Base-by-base conservation (phyloP, 1,139 yeast genomes). In the Meyerozyma carpophila region DNA sequence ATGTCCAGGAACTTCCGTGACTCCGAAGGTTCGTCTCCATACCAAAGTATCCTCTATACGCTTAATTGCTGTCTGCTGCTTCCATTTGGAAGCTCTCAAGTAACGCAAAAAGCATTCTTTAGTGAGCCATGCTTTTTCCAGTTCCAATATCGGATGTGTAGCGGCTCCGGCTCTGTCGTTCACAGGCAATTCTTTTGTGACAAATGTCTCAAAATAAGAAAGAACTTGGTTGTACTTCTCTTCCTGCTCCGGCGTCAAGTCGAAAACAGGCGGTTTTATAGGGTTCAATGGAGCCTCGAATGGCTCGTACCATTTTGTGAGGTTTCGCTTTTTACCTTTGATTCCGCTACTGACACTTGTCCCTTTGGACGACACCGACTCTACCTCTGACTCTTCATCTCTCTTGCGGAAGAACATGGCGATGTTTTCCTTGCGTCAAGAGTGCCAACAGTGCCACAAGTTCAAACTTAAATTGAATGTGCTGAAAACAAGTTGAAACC, bases 21-120 rank as follows among this genome's bases (percentile, higher is more conserved):
- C 84, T 9, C 97, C 98, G 61, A 89, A 91, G 43, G 88, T 88
- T 52, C 97, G 79, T 67, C 98, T 79, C 98, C 98, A 93, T 4
- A 87, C 79, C 13, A 93, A 53, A 0, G 97, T 84, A 21, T 79
- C 79, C 53, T 81, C 84, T 8, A 93, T 70, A 53, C 98, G 77
- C 50, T 77, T 78, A 42, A 82, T 83, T 25, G 95, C 85, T 18
- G 82, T 85, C 25, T 76, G 73, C 1, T 75, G 71, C 38, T 79
- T 76, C 97, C 98, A 93, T 61, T 89, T 91, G 40, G 96, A 83
- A 10, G 98, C 98, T 41, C 96, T 75, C 44, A 91, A 68, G 57
- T 91, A 93, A 56, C 98, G 75, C 55, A 89, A 65, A 44, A 93
- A 73, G 58, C 98, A 93, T 60, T 93, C 98, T 52, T 84, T 77